Percentiles rank a stretch among this genome's conserved stretches.
Conservation (phyloP, 2,329 filamentous ascomycete species). For the Clonostachys byssicola region DNA sequence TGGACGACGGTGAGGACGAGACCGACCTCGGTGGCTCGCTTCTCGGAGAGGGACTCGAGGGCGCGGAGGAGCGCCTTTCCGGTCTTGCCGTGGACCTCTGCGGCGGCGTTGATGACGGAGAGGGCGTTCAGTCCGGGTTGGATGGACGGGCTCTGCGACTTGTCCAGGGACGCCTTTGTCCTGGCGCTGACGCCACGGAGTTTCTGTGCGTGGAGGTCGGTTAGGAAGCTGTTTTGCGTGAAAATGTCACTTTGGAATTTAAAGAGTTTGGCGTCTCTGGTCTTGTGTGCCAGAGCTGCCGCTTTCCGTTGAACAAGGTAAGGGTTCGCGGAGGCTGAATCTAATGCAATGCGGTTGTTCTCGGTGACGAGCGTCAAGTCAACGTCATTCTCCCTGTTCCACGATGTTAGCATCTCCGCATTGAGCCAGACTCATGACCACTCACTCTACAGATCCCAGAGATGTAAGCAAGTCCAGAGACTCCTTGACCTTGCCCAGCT, state of each 20-base stretch:
- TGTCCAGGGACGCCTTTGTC: conserved; percentile 33
- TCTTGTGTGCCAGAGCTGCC: conserved; percentile 45
- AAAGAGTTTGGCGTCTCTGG: conserved; percentile 63
- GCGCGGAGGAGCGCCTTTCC: conserved; percentile 67
- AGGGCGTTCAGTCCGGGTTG: conserved; percentile 29
- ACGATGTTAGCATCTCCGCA: conserved; percentile 16
- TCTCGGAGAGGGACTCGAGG: conserved; percentile 66
- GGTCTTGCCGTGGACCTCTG: conserved; percentile 58
- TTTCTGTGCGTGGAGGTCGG: conserved; percentile 66
- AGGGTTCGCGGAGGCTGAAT: conserved; percentile 50
- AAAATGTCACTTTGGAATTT: conserved; percentile 57
- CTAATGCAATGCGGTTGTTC: conserved; percentile 53
- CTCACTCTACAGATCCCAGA: conserved; percentile 60
- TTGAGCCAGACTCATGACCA: conserved; percentile 1
- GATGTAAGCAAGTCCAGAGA: conserved; percentile 58
- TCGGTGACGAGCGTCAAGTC: conserved; percentile 63
- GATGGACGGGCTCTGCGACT: conserved; percentile 17
- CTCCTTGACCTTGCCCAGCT: conserved; percentile 61
- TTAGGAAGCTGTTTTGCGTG: conserved; percentile 57
- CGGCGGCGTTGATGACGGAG: conserved; percentile 63
- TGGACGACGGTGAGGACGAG: conserved; percentile 77
- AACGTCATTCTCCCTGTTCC: conserved; percentile 35
- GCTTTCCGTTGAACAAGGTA: conserved; percentile 63
- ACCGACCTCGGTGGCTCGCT: conserved; percentile 75
- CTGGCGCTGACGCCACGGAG: conserved; percentile 53